Percentiles rank a stretch among this genome's conserved stretches.
phyloP scores from a whole-genome alignment of 1,139 yeast species.

The Pichia sp. region DNA sequence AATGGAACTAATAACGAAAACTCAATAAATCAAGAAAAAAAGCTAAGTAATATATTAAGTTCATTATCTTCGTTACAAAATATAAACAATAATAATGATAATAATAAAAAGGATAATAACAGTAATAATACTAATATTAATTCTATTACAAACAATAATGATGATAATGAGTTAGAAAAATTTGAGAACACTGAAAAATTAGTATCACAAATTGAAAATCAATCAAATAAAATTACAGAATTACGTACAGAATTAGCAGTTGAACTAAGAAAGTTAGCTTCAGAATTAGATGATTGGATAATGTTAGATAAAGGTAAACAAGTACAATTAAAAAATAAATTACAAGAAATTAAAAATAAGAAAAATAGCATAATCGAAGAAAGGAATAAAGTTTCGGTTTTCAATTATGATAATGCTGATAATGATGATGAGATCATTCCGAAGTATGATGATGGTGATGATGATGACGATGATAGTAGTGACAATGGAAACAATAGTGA shows the following conservation, averaged over 20 bases:
- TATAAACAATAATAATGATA: background rate
- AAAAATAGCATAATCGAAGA: slow-evolving; percentile 9
- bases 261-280: slow-evolving; percentile 40
- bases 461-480: slow-evolving; percentile 30
- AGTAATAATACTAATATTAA: background rate
- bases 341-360: slow-evolving; percentile 12
- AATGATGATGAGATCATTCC: slow-evolving; percentile 26
- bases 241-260: slow-evolving; percentile 37
- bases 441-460: slow-evolving; percentile 33
- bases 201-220: slow-evolving; percentile 18
- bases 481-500: slow-evolving; percentile 20
- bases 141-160: background rate
- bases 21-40: background rate
- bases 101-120: background rate
- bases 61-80: slow-evolving; percentile 10
- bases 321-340: slow-evolving; percentile 34
- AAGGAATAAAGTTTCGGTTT: slow-evolving; percentile 8
- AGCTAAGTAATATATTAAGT: slow-evolving; percentile 6
- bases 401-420: slow-evolving; percentile 24
- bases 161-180: slow-evolving; percentile 1
- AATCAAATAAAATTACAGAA: slow-evolving; percentile 22
- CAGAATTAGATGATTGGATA: slow-evolving; percentile 38
- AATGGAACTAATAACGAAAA: background rate
- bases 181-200: slow-evolving; percentile 5
- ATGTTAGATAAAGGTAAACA: slow-evolving; percentile 41